Evolutionary conservation across 2,329 filamentous ascomycete genomes (phyloP).

Genomic region (Pseudogymnoascus sp.): DNA sequence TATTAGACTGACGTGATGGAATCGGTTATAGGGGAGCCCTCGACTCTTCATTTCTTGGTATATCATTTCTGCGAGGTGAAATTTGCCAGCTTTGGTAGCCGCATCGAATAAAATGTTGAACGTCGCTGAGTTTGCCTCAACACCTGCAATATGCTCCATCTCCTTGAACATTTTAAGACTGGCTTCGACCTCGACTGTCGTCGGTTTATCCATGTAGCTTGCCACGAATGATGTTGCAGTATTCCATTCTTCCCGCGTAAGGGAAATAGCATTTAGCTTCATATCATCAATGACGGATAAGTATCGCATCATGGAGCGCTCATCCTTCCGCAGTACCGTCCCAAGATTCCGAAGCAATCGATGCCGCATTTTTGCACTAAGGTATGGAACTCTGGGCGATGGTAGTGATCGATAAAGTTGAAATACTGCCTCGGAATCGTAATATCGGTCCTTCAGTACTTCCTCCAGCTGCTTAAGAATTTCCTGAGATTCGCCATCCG

Average conservation of each 20-base stretch:
- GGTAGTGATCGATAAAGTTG: slow-evolving; percentile 31
- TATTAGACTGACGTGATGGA: slow-evolving; percentile 74
- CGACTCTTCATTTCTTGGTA: slow-evolving; percentile 72
- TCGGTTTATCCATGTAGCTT: slow-evolving; percentile 56
- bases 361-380: slow-evolving; percentile 24
- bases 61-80: slow-evolving; percentile 74
- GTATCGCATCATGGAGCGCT: slow-evolving; percentile 67
- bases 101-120: slow-evolving; percentile 91
- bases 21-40: slow-evolving; percentile 63
- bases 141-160: slow-evolving; percentile 69
- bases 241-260: slow-evolving; percentile 71
- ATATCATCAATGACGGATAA: slow-evolving; percentile 79
- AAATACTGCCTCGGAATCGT: slow-evolving; percentile 27
- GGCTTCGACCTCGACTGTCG: slow-evolving; percentile 54
- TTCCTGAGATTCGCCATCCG: slow-evolving; percentile 21
- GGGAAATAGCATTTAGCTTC: slow-evolving; percentile 61
- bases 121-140: slow-evolving; percentile 66
- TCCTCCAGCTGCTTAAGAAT: slow-evolving; percentile 16
- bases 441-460: slow-evolving; percentile 17
- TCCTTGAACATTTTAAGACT: slow-evolving; percentile 76
- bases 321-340: slow-evolving; percentile 27
- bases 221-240: slow-evolving; percentile 73
- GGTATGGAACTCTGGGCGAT: slow-evolving; percentile 27
- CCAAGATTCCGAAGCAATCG: slow-evolving; percentile 26
- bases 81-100: slow-evolving; percentile 79